Evolutionary conservation across 805 yeast genomes (phyloP).

Genomic region (Priceomyces medius): DNA sequence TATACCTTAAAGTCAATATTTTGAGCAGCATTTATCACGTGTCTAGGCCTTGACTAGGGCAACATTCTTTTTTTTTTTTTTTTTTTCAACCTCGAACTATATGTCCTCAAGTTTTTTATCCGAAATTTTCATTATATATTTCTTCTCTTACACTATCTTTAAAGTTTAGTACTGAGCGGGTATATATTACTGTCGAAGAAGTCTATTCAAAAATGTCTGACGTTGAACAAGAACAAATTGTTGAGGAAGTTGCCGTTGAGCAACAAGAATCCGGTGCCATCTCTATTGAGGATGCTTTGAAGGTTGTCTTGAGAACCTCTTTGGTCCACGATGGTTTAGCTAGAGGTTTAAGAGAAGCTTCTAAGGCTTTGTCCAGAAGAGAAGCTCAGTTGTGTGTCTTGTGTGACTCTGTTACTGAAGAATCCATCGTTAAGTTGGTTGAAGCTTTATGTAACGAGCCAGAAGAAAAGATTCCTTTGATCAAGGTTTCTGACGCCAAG

Average conservation of each 20-base stretch:
- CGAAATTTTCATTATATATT: slow-evolving; percentile 8
- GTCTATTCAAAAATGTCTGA: slow-evolving; percentile 79
- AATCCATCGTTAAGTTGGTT: slow-evolving; percentile 91
- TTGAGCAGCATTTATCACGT: not conserved
- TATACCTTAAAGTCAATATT: too few relatives aligned
- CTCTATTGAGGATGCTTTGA: slow-evolving; percentile 97
- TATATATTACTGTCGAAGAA: slow-evolving; percentile 62
- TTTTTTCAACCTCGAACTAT: not conserved
- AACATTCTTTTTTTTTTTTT: not conserved
- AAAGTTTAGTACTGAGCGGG: slow-evolving; percentile 55
- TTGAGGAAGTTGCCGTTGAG: slow-evolving; percentile 81
- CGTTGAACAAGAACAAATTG: slow-evolving; percentile 83
- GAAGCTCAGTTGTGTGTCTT: slow-evolving; percentile 97
- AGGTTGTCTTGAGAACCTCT: slow-evolving; percentile 96
- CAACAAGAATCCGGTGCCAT: slow-evolving; percentile 86
- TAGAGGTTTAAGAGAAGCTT: slow-evolving; percentile 99
- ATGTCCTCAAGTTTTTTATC: not conserved
- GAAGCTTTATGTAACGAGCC: slow-evolving; percentile 99
- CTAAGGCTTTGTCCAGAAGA: slow-evolving; percentile 96
- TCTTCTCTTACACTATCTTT: slow-evolving; percentile 8
- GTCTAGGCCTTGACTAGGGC: not conserved
- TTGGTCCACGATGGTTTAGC: slow-evolving; percentile 99
- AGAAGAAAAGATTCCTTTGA: slow-evolving; percentile 92
- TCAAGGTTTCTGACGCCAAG: slow-evolving; percentile 99
- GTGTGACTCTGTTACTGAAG: slow-evolving; percentile 98